Evolutionary conservation across 108 stramenopile genomes (phyloP), one percentile per base, ranked within the genome.

Genomic region (Cyclotella atomus): DNA sequence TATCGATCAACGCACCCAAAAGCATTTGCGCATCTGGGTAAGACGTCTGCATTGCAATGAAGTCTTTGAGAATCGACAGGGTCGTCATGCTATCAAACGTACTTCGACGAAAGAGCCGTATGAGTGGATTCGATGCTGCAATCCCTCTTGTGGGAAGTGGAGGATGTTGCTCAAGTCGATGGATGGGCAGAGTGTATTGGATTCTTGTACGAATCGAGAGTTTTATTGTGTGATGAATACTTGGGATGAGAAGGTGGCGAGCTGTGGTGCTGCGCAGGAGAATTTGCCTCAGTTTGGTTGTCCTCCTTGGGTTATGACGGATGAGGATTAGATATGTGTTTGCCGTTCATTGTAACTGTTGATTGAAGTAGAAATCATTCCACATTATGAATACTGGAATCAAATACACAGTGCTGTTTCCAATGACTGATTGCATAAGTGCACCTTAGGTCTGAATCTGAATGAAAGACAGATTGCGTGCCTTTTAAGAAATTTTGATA

Each of bases 181-280:
- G 90, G 94, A 93, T 68, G 91, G 88, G 62, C 84, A 62, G 38
- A 70, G 71, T 17, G 86, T 92, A 52, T 83, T 92, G 24, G 89
- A 88, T 57, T 85, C 87, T 17, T 82, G 84, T 59, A 68, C 64
- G 23, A 68, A 88, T 41, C 87, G 89, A 41, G 92, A 95, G 77
- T 95, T 92, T 91, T 95, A 91, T 66, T 95, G 95, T 70, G 95
- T 95, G 33, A 91, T 95, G 95, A 95, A 95, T 66, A 92, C 89
- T 10, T 95, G 95, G 95, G 95, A 95, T 70, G 92, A 93, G 72
- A 93, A 91, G 66, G 83, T 77, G 65, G 95, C 95, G 10, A 89
- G 88, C 60, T 95, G 95, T 68, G 92, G 88, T 2, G 95, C 95
- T 20, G 91, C 95, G 3, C 91, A 95, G 73, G 95, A 95, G 65